A percentile compares a stretch with the other conserved stretches of the same genome.
Conservation (phyloP, 2,329 filamentous ascomycete genomes). For the Fulvia fulva region DNA sequence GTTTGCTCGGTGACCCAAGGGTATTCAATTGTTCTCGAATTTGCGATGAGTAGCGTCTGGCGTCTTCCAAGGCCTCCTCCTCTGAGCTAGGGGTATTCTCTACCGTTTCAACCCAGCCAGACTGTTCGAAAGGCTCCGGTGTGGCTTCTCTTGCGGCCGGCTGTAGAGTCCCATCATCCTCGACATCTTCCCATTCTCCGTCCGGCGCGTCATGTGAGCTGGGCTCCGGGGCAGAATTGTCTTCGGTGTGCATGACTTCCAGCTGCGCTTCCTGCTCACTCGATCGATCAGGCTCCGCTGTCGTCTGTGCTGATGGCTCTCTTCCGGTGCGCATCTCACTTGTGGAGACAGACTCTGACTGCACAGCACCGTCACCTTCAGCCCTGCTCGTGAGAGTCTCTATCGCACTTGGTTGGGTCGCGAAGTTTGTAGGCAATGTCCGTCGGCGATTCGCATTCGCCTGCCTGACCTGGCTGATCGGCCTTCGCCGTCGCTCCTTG, state of each 20-base stretch:
- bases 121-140: background rate
- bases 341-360: background rate
- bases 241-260: background rate
- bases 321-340: background rate
- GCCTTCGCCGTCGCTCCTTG: slow-evolving; percentile 19
- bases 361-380: background rate
- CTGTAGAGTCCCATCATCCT: slow-evolving; percentile 9
- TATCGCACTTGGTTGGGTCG: slow-evolving; percentile 4
- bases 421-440: slow-evolving; percentile 30
- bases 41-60: background rate
- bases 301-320: background rate
- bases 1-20: slow-evolving; percentile 6
- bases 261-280: background rate
- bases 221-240: background rate
- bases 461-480: slow-evolving; percentile 18
- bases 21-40: slow-evolving; percentile 1
- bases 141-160: background rate
- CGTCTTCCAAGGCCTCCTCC: background rate
- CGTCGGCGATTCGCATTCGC: slow-evolving; percentile 20
- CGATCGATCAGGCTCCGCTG: background rate
- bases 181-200: slow-evolving; percentile 25
- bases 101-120: slow-evolving; percentile 1
- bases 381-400: background rate
- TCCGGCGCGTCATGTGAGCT: background rate
- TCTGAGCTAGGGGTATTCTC: slow-evolving; percentile 7